Evolutionary conservation across 2,329 filamentous ascomycete species (phyloP), one percentile per base, ranked within the genome.

Genomic region (Fusarium graminum): DNA sequence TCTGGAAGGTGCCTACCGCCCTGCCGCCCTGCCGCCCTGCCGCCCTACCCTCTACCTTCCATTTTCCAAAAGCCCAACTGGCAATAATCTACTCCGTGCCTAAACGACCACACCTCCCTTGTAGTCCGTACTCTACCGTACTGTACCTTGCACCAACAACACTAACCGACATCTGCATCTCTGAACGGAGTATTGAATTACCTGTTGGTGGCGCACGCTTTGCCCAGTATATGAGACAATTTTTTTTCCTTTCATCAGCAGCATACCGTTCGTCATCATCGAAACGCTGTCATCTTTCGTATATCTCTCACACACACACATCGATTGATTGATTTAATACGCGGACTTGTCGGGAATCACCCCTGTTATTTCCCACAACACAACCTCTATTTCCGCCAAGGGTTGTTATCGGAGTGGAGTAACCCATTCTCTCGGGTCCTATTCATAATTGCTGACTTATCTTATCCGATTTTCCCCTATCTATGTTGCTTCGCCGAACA

Each of bases 201-300:
- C 61, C 29, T 50, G 56, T 47, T 69, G 66, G 63, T 67, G 59
- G 63, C 59, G 55, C 26, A 32, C 54, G 36, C 45, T 25, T 53
- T 42, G 36, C 30, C 30, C 22, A 30, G 22, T 16, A 41, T 25
- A 36, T 52, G 56, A 66, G 47, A 65, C 60, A 46, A 51, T 32
- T 28, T 39, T 26, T 25, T 41, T 62, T 38, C 25, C n/a, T 16
- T 17, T 34, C 30, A 44, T 44, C 19, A 52, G 26, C 22, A 12
- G 26, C 32, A 34, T 44, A 12, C n/a, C 16, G 6, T 16, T 16
- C 30, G 52, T 55, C 49, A 52, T 36, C 40, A 51, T 53, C 26
- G 26, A 60, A 53, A 30, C 30, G 28, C 16, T 26, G 41, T 28
- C 29, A 38, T 54, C 32, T 32, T 42, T 29, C 39, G 36, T 43